These are phyloP conservation scores for Cystobasidium onofrii DNA, from an alignment of 768 basidiomycete genomes.

Conservation along the genomic window DNA sequence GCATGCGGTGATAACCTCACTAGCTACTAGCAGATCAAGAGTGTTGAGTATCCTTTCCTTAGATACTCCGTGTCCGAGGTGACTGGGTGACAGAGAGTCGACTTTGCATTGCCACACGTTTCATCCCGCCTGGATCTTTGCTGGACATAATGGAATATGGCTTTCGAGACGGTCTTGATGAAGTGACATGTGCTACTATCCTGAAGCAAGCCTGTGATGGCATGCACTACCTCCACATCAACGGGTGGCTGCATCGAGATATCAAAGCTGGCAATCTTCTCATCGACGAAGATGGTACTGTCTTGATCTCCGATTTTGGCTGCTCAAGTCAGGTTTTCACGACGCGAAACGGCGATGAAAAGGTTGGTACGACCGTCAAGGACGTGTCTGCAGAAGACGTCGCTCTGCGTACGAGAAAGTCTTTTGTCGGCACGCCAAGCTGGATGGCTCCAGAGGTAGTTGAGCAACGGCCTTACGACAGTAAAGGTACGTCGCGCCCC, in stretches of 20 bases:
- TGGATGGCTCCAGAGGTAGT: conserved; percentile 98
- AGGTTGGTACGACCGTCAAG: neutral
- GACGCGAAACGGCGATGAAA: conserved; percentile 46
- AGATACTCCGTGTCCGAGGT: conserved; percentile 81
- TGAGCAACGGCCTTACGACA: conserved; percentile 69
- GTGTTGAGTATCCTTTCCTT: too few species aligned
- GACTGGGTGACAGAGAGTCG: conserved; percentile 79
- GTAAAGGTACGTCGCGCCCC: conserved; percentile 40
- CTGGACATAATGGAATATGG: conserved; percentile 50
- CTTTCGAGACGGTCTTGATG: conserved; percentile 82
- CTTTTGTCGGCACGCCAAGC: conserved; percentile 92
- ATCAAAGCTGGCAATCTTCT: conserved; percentile 90
- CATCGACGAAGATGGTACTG: conserved; percentile 72
- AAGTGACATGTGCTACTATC: conserved; percentile 76
- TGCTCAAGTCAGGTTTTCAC: conserved; percentile 77
- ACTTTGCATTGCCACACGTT: conserved; percentile 73
- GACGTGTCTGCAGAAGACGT: conserved; percentile 50
- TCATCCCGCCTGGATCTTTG: conserved; percentile 67
- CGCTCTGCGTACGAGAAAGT: conserved; percentile 68
- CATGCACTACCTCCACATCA: conserved; percentile 75
- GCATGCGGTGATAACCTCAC: too few species aligned
- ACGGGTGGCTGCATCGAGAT: conserved; percentile 83
- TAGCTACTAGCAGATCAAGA: too few species aligned
- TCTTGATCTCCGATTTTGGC: conserved; percentile 83
- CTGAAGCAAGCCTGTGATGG: conserved; percentile 78